These are phyloP conservation scores for Porpolomopsis calyptriformis DNA, from an alignment of 768 basidiomycete genomes.

Conservation along the genomic window DNA sequence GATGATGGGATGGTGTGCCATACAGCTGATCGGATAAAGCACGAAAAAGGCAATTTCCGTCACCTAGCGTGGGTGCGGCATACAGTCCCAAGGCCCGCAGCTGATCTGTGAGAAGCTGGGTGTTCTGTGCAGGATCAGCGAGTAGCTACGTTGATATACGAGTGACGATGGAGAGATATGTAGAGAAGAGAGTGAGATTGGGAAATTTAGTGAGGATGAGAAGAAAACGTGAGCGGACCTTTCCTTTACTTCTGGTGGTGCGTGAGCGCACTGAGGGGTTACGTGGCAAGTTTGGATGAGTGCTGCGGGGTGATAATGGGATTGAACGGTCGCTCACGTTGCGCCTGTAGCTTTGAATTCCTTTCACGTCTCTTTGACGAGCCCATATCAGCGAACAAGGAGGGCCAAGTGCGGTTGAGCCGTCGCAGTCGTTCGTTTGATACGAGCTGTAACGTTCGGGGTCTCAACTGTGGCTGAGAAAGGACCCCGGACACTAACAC, in stretches of 20 bases:
- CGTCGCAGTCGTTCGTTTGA: conserved; percentile 5
- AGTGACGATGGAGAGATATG: conserved; percentile 6
- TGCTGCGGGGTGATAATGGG: background rate
- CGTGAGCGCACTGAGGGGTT: conserved; percentile 38
- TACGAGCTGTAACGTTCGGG: conserved; percentile 5
- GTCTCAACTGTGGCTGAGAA: conserved; percentile 4
- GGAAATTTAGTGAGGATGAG: conserved; percentile 1
- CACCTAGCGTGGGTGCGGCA: conserved; percentile 76
- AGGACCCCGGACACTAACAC: conserved; percentile 9
- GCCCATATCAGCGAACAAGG: conserved; percentile 12
- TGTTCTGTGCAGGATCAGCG: conserved; percentile 54
- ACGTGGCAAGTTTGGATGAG: background rate
- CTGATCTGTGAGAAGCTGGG: conserved; percentile 57
- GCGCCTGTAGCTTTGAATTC: conserved; percentile 12
- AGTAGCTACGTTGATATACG: conserved; percentile 22
- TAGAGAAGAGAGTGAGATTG: background rate
- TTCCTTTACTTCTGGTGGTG: conserved; percentile 48
- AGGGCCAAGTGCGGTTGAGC: conserved; percentile 4
- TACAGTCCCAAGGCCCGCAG: conserved; percentile 73
- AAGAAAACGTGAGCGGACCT: conserved; percentile 29
- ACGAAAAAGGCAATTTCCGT: conserved; percentile 91
- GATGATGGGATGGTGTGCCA: conserved; percentile 62
- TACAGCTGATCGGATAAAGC: conserved; percentile 82
- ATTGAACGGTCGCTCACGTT: conserved; percentile 9
- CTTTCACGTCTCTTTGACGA: conserved; percentile 13